Conservation (phyloP, 495 filamentous ascomycete species). For the Neurospora sp. region DNA sequence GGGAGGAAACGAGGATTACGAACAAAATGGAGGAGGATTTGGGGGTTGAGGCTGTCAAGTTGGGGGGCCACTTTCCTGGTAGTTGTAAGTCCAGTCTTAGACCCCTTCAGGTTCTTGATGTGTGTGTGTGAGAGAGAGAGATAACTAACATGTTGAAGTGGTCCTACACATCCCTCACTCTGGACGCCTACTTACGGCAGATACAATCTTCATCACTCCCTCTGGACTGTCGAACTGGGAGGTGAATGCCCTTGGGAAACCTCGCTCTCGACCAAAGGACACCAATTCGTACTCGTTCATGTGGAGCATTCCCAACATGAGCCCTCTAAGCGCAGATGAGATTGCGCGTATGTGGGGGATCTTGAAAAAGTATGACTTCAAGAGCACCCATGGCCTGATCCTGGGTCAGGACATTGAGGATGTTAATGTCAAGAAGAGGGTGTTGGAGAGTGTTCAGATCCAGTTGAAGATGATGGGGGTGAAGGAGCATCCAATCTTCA, state of each 20-base stretch:
- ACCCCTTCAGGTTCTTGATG: not conserved
- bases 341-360: slow-evolving; percentile 43
- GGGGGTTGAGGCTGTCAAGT: slow-evolving; percentile 52
- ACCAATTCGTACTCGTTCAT: slow-evolving; percentile 61
- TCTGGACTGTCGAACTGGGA: slow-evolving; percentile 36
- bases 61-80: slow-evolving; percentile 68
- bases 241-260: slow-evolving; percentile 19
- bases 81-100: slow-evolving; percentile 24
- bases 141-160: slow-evolving; percentile 14
- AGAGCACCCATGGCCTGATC: slow-evolving; percentile 57
- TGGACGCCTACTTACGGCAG: slow-evolving; percentile 54
- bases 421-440: slow-evolving; percentile 45
- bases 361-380: slow-evolving; percentile 48
- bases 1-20: slow-evolving; percentile 22
- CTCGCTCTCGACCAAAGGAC: slow-evolving; percentile 38
- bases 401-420: slow-evolving; percentile 47
- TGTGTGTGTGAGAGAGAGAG: not conserved
- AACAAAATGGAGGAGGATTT: slow-evolving; percentile 30
- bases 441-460: slow-evolving; percentile 69
- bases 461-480: slow-evolving; percentile 50
- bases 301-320: slow-evolving; percentile 76
- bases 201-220: slow-evolving; percentile 59
- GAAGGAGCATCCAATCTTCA: slow-evolving; percentile 33
- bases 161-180: slow-evolving; percentile 44
- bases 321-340: slow-evolving; percentile 52